A percentile compares a stretch with the other conserved stretches of the same genome.
These are phyloP conservation scores for Brasilioporus rufonigricans DNA, from an alignment of 768 basidiomycete genomes.

Conservation along the genomic window DNA sequence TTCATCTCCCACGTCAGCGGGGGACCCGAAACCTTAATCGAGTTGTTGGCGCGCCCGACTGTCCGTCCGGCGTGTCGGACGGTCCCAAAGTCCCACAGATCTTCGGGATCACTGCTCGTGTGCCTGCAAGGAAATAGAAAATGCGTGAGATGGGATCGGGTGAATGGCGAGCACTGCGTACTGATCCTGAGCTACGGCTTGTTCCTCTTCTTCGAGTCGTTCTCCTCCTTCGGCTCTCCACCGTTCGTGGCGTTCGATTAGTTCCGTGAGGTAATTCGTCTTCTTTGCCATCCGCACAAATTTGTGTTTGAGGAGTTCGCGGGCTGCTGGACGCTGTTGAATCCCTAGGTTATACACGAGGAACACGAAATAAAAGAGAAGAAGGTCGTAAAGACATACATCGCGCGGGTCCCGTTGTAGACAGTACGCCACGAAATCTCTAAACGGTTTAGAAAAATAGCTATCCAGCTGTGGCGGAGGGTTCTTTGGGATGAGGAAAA, in stretches of 20 bases:
- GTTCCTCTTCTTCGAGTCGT: conserved; percentile 67
- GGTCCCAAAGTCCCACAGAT: conserved; percentile 98
- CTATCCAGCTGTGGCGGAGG: conserved; percentile 89
- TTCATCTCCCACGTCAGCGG: conserved; percentile 82
- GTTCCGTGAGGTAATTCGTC: conserved; percentile 88
- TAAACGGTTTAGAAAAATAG: conserved; percentile 89
- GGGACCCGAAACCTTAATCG: conserved; percentile 59
- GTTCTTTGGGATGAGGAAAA: conserved; percentile 98
- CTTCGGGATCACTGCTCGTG: conserved; percentile 62
- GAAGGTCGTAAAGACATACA: conserved; percentile 42
- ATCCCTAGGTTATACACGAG: conserved; percentile 17
- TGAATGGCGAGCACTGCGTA: conserved; percentile 35
- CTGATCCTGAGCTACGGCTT: conserved; percentile 60
- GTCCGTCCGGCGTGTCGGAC: conserved; percentile 76
- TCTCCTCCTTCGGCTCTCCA: conserved; percentile 92
- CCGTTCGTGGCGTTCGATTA: conserved; percentile 91
- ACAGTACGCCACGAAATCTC: conserved; percentile 92
- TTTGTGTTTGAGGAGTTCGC: conserved; percentile 93
- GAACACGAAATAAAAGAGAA: neutral
- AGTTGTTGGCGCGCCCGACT: conserved; percentile 61
- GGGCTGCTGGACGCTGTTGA: conserved; percentile 85
- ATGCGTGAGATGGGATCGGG: neutral
- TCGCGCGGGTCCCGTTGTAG: conserved; percentile 92
- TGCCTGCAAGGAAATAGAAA: conserved; percentile 36
- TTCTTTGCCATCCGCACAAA: conserved; percentile 96